A percentile compares a stretch with the other conserved stretches of the same genome.
Evolutionary conservation across 805 yeast species (phyloP).

Genomic region (Candida verbasci): DNA sequence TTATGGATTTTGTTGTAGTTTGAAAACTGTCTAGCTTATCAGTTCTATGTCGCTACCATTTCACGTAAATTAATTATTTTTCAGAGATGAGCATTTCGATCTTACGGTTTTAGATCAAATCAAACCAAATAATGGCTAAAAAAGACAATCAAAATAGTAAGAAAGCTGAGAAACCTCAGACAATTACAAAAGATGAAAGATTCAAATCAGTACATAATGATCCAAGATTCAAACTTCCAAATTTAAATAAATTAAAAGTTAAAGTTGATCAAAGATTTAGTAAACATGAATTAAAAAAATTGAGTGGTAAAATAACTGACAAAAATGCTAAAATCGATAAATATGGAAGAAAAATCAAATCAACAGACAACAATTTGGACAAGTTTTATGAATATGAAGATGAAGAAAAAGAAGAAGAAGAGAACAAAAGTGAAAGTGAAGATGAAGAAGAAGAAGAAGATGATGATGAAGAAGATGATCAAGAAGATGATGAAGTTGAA

Average conservation of each 20-base stretch:
- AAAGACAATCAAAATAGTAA: slow-evolving; percentile 9
- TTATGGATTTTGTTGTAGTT: too few species aligned
- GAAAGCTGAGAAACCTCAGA: slow-evolving; percentile 11
- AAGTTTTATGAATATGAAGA: slow-evolving; percentile 55
- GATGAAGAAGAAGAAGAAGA: slow-evolving; percentile 31
- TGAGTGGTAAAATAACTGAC: slow-evolving; percentile 39
- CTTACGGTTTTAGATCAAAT: too few species aligned
- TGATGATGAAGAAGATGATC: slow-evolving; percentile 17
- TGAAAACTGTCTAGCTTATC: too few species aligned
- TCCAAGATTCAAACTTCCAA: slow-evolving; percentile 81
- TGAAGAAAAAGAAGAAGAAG: slow-evolving; percentile 28
- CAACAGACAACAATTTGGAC: slow-evolving; percentile 47
- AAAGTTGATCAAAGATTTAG: slow-evolving; percentile 81
- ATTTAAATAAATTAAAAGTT: slow-evolving; percentile 62
- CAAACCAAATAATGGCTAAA: too few species aligned
- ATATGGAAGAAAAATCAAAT: slow-evolving; percentile 70
- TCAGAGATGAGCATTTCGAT: too few species aligned
- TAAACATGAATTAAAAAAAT: slow-evolving; percentile 56
- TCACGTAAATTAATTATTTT: too few species aligned
- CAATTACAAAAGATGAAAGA: slow-evolving; percentile 63
- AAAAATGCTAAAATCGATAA: slow-evolving; percentile 71
- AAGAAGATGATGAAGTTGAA: slow-evolving; percentile 12
- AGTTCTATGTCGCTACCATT: too few species aligned
- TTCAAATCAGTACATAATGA: slow-evolving; percentile 77
- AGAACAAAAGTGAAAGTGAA: slow-evolving; percentile 33